Percentiles rank a stretch among this genome's conserved stretches.
These are phyloP conservation scores for Logfia minima DNA, from an alignment of 129 eudicot genomes.

Conservation along the genomic window DNA sequence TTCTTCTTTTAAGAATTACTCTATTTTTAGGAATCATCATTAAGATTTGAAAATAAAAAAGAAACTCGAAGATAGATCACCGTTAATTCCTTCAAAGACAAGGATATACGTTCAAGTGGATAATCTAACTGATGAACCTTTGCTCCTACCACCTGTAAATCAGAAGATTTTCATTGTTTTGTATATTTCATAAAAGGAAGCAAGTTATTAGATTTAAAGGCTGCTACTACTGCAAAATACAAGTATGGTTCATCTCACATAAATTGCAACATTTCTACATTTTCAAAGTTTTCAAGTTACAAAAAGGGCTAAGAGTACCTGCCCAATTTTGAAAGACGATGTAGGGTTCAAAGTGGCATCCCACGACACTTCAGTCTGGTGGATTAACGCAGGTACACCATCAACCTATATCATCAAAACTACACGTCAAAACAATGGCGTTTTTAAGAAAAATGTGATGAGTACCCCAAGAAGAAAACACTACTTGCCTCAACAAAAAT, in stretches of 20 bases:
- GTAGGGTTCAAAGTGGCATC: constrained; percentile 65
- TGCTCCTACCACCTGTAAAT: constrained; percentile 71
- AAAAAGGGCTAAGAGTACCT: constrained; percentile 43
- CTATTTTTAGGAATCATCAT: not conserved
- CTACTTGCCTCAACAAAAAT: constrained; percentile 86
- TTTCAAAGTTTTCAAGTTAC: not conserved
- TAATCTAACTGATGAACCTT: constrained; percentile 88
- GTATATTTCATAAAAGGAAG: not conserved
- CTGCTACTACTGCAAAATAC: not conserved
- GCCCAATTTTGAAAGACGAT: constrained; percentile 68
- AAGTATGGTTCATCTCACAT: not conserved
- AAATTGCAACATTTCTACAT: not conserved
- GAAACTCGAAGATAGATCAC: constrained; percentile 38
- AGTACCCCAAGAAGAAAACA: not conserved
- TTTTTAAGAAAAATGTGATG: not conserved
- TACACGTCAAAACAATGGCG: not conserved
- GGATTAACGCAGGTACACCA: constrained; percentile 92
- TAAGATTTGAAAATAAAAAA: not conserved
- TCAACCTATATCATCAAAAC: constrained; percentile 59
- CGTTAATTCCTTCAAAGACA: constrained; percentile 82
- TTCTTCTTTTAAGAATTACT: not conserved
- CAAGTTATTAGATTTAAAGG: not conserved
- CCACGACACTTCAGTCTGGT: constrained; percentile 95
- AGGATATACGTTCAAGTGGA: constrained; percentile 70
- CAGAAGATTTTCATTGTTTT: constrained; percentile 9